These are phyloP conservation scores for Cryptococcus maquisensis DNA, from an alignment of 1,284 basidiomycete genomes.

Conservation along the genomic window DNA sequence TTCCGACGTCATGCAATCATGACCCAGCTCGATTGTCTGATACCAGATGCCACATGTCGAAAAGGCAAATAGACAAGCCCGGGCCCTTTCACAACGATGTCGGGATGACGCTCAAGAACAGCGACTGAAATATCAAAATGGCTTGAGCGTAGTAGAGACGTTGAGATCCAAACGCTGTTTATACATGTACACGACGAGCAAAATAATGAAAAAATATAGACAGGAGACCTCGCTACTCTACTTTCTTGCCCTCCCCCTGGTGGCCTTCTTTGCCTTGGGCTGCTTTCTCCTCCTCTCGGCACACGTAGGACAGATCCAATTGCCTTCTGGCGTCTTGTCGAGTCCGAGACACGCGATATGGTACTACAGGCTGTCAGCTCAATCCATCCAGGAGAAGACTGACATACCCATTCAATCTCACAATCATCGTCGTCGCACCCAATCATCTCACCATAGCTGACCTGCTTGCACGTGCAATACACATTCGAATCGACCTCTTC, in stretches of 20 bases:
- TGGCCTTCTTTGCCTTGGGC: constrained; percentile 28
- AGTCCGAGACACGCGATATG: constrained; percentile 77
- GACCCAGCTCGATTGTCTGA: too few relatives aligned
- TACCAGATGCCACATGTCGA: too few relatives aligned
- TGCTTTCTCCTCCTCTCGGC: constrained; percentile 34
- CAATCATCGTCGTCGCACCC: constrained; percentile 84
- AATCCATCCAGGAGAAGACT: background rate
- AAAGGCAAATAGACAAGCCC: too few relatives aligned
- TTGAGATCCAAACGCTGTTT: too few relatives aligned
- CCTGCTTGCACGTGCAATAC: constrained; percentile 84
- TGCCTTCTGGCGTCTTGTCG: constrained; percentile 64
- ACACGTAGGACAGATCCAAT: constrained; percentile 72
- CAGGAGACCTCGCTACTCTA: constrained; percentile 1
- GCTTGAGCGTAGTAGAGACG: too few relatives aligned
- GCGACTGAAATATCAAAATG: too few relatives aligned
- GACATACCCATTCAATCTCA: constrained; percentile 85
- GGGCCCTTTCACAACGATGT: too few relatives aligned
- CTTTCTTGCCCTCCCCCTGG: constrained; percentile 19
- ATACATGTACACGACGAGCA: background rate
- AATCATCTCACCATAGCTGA: constrained; percentile 84
- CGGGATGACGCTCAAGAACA: too few relatives aligned
- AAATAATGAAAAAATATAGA: background rate
- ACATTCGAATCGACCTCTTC: constrained; percentile 56
- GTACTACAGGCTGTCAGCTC: constrained; percentile 57
- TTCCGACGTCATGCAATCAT: too few relatives aligned